Conservation (phyloP, 305 asterid genomes). For the Fraxinus paxiana region DNA sequence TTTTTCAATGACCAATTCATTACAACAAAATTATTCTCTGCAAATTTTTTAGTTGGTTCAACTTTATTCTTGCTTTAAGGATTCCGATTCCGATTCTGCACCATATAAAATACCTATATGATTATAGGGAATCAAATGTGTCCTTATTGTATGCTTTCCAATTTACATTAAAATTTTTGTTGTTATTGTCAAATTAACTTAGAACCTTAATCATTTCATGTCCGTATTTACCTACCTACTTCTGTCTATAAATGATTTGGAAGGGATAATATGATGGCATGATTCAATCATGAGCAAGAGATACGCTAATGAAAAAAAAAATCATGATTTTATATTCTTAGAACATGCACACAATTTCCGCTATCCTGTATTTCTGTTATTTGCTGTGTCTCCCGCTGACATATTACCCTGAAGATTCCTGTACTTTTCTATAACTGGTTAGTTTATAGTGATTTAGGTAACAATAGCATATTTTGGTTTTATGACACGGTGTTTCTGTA, state of each 20-base stretch:
- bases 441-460: conserved; percentile 10
- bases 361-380: background rate
- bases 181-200: background rate
- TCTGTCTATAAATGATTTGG: background rate
- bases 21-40: background rate
- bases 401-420: background rate
- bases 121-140: background rate
- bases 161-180: background rate
- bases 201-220: background rate
- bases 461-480: background rate
- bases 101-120: background rate
- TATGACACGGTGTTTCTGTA: background rate
- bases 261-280: background rate
- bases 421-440: conserved; percentile 1
- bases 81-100: background rate
- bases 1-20: background rate
- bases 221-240: background rate
- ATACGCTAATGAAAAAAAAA: background rate
- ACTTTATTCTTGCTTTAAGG: background rate
- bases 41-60: background rate
- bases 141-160: background rate
- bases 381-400: conserved; percentile 1
- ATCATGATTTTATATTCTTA: conserved; percentile 7
- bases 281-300: background rate
- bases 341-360: background rate